These are phyloP conservation scores for Epithele typhae DNA, from an alignment of 768 basidiomycete genomes.

Conservation along the genomic window DNA sequence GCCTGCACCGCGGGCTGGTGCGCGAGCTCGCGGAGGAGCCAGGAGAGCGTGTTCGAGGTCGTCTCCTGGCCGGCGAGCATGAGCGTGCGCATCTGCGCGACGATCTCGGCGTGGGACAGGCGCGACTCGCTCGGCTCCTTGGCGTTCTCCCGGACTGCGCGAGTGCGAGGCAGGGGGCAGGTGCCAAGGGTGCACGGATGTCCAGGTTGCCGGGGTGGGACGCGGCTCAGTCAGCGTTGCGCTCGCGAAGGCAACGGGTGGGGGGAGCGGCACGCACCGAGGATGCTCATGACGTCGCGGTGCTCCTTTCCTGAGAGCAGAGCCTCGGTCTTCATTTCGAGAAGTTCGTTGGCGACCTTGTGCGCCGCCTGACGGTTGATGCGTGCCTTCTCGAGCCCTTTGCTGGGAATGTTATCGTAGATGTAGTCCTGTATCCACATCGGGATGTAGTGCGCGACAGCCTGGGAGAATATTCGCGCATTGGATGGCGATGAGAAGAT, in stretches of 20 bases:
- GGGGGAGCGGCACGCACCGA: constrained; percentile 31
- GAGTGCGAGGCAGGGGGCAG: constrained; percentile 12
- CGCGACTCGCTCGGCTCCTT: constrained; percentile 39
- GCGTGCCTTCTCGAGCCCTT: constrained; percentile 37
- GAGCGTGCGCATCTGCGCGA: constrained; percentile 27
- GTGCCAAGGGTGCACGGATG: too few species aligned
- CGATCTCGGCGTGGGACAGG: constrained; percentile 29
- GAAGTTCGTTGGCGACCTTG: constrained; percentile 41
- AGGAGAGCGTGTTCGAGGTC: constrained; percentile 52
- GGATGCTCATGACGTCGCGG: constrained; percentile 53
- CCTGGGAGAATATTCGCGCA: constrained; percentile 44
- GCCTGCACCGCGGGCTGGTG: constrained; percentile 53
- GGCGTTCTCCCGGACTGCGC: constrained; percentile 49
- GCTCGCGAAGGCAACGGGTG: too few species aligned
- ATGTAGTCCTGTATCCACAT: constrained; percentile 40
- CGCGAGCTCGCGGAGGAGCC: constrained; percentile 62
- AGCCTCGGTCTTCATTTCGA: constrained; percentile 44
- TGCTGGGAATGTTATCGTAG: constrained; percentile 42
- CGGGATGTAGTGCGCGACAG: constrained; percentile 35
- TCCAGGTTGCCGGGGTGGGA: too few species aligned
- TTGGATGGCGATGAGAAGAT: constrained; percentile 45
- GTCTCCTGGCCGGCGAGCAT: constrained; percentile 48
- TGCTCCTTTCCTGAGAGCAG: constrained; percentile 44
- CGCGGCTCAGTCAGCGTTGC: too few species aligned
- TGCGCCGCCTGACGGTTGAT: constrained; percentile 15